A percentile compares a stretch with the other conserved stretches of the same genome.
Evolutionary conservation across 1,139 yeast species (phyloP).

Genomic region (Kurtzmaniella natalensis): DNA sequence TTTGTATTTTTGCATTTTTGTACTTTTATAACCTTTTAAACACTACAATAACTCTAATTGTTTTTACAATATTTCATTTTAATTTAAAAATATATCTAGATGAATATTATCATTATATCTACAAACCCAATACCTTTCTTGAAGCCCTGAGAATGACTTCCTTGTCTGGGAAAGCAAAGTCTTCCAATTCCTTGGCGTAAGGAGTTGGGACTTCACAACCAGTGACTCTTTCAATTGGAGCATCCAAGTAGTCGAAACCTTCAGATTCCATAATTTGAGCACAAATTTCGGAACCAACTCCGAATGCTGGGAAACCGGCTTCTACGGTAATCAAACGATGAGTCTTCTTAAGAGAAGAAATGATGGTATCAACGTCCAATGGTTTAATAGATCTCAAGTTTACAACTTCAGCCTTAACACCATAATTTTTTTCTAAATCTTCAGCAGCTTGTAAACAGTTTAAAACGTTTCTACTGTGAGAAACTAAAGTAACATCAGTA

Average conservation of each 20-base stretch:
- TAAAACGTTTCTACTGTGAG: conserved; percentile 88
- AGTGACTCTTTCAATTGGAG: conserved; percentile 97
- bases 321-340: conserved; percentile 95
- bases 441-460: conserved; percentile 90
- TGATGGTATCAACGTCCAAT: conserved; percentile 80
- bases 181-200: conserved; percentile 93
- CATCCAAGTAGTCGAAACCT: conserved; percentile 97
- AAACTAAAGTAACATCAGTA: conserved; percentile 80
- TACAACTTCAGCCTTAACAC: conserved; percentile 88
- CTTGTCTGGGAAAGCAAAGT: conserved; percentile 97
- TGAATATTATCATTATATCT: too few species aligned
- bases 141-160: conserved; percentile 88
- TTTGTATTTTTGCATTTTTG: too few species aligned
- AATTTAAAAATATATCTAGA: too few species aligned
- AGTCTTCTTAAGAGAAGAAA: conserved; percentile 91
- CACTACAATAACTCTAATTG: too few species aligned
- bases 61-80: too few species aligned
- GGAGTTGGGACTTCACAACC: conserved; percentile 99
- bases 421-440: conserved; percentile 73
- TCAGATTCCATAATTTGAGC: conserved; percentile 98
- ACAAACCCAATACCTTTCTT: conserved; percentile 80
- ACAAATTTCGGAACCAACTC: conserved; percentile 97
- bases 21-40: too few species aligned
- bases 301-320: conserved; percentile 97
- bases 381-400: conserved; percentile 98